A percentile compares a stretch with the other conserved stretches of the same genome.
Conservation (phyloP, 2,329 filamentous ascomycete species). For the Lasiodiplodia hormozganensis region DNA sequence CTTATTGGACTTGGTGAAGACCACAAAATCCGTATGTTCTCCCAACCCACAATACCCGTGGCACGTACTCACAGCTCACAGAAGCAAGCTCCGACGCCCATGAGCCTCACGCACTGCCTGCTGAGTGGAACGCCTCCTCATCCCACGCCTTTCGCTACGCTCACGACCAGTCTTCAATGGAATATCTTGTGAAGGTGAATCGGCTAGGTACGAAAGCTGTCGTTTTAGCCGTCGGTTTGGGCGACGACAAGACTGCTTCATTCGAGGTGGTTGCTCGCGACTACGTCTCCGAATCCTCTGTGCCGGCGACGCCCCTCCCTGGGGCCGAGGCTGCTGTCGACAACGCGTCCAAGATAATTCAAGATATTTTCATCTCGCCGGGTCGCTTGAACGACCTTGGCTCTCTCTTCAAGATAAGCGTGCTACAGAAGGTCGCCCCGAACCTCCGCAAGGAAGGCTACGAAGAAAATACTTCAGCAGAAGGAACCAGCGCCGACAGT, state of each 20-base stretch:
- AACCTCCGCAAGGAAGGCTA: slow-evolving; percentile 80
- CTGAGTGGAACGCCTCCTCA: slow-evolving; percentile 80
- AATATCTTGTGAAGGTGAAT: slow-evolving; percentile 81
- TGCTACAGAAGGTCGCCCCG: slow-evolving; percentile 85
- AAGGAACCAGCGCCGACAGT: slow-evolving; percentile 38
- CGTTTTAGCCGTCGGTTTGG: slow-evolving; percentile 77
- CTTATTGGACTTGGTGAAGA: slow-evolving; percentile 86
- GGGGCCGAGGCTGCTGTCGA: slow-evolving; percentile 44
- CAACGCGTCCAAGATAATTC: slow-evolving; percentile 51
- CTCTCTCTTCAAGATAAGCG: slow-evolving; percentile 73
- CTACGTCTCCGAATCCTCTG: slow-evolving; percentile 69
- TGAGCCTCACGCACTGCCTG: slow-evolving; percentile 68
- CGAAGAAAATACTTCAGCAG: slow-evolving; percentile 59
- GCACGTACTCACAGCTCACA: slow-evolving; percentile 41
- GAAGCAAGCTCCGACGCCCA: slow-evolving; percentile 64
- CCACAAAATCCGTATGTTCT: slow-evolving; percentile 67
- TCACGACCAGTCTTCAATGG: slow-evolving; percentile 83
- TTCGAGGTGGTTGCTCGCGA: slow-evolving; percentile 79
- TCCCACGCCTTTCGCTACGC: slow-evolving; percentile 83
- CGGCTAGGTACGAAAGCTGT: slow-evolving; percentile 85
- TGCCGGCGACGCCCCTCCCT: slow-evolving; percentile 55
- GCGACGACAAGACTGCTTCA: slow-evolving; percentile 79
- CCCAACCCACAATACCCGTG: slow-evolving; percentile 29
- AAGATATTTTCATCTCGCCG: slow-evolving; percentile 75
- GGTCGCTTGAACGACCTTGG: slow-evolving; percentile 73